These are phyloP conservation scores for Aaosphaeria pasadenensis DNA, from an alignment of 2,329 filamentous ascomycete genomes.

Conservation along the genomic window DNA sequence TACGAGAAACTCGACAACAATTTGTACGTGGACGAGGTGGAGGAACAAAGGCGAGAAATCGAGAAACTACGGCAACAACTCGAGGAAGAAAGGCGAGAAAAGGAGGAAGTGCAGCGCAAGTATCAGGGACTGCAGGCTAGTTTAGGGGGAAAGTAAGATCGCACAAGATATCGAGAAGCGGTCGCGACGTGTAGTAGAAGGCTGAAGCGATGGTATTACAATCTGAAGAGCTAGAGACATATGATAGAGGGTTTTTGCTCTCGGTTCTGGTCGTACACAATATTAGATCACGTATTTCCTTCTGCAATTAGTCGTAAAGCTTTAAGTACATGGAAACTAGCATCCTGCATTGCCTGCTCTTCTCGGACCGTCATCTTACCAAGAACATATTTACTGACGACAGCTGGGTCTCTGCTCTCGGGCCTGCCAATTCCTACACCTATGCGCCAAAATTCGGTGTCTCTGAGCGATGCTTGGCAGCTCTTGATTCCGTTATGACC, in stretches of 20 bases:
- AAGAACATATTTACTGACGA: constrained; percentile 77
- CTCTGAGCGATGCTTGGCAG: constrained; percentile 24
- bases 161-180: too few species aligned
- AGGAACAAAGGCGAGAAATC: not conserved
- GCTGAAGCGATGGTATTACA: too few species aligned
- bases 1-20: not conserved
- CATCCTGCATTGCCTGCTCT: constrained; percentile 45
- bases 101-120: not conserved
- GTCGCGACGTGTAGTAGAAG: too few species aligned
- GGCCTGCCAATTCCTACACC: constrained; percentile 88
- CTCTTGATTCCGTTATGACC: constrained; percentile 49
- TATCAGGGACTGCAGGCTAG: not conserved
- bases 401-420: constrained; percentile 59
- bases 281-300: constrained; percentile 17
- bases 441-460: constrained; percentile 56
- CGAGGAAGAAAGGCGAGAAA: not conserved
- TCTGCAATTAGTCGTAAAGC: constrained; percentile 52
- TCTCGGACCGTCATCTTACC: constrained; percentile 55
- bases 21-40: not conserved
- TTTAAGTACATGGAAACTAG: constrained; percentile 49
- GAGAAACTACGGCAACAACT: not conserved
- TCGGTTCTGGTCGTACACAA: too few species aligned
- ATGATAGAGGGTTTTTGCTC: too few species aligned
- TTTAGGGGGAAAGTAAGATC: too few species aligned
- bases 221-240: too few species aligned